Base-by-base conservation (phyloP, 83 land plant species). In the Picea abies region DNA sequence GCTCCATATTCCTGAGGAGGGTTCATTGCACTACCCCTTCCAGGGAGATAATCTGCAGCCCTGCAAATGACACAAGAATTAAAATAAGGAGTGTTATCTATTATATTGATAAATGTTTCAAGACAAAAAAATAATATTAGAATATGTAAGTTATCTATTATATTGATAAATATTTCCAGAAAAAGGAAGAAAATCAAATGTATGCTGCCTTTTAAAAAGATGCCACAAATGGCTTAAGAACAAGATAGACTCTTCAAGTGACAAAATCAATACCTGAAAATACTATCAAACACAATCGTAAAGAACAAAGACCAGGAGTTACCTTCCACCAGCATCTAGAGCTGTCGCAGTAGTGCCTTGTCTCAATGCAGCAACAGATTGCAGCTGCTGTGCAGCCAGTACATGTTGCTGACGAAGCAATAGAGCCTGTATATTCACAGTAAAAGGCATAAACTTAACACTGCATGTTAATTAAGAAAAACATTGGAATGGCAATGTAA, bases 41-140 rank as follows among this genome's bases (percentile, higher is more conserved):
- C 87, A 84, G 96, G 84, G 44, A 87, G 89, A 82, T 92, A 94
- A 79, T 92, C 96, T 81, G 82, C 76, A 83, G 84, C 90, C 86
- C 94, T 91, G 91, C 89, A 88, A 90, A 90, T 86, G 83, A 89
- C 25, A 56, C 79, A 49, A 19, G 26, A 44, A 77, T 25, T 4
- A 76, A 15, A 65, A 70, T 29, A 78, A 80, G 72, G 52, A 76
- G 35, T 66, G 63, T 26, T 65, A 79, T 76, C 60, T 17, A 82
- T 20, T 19, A 81, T 23, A 68, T 29, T 26, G 35, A 9, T 5
- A 32, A 47, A 71, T 37, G 37, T 23, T 80, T 68, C n/a, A 11
- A 80, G 16, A 11, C 44, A 3, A 17, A n/a, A 78, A 17, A 25
- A 6, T 12, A 47, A 39, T 39, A 39, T 4, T 39, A 39, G 6